phyloP scores from a whole-genome alignment of 202 grass and related monocot species.

The Schoenoplectus tabernaemontani region DNA sequence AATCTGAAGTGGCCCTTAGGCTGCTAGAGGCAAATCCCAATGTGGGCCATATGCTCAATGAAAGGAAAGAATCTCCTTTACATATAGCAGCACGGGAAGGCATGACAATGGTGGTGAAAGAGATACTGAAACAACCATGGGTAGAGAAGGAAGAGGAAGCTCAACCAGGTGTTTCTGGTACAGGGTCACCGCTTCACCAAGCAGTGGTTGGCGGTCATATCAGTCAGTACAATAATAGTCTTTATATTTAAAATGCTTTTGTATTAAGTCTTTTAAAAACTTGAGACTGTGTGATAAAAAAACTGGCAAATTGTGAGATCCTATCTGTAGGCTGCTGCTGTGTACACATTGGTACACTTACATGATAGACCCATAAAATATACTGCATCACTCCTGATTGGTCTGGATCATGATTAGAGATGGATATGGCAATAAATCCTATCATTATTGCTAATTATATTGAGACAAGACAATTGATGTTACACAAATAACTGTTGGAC shows the following conservation, averaged over 20 bases:
- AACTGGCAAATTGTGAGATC: neutral
- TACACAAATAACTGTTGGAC: neutral
- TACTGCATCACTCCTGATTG: neutral
- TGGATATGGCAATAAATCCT: neutral
- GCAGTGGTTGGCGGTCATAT: conserved; percentile 56
- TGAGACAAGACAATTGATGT: neutral
- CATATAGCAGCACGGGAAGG: conserved; percentile 62
- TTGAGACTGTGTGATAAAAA: neutral
- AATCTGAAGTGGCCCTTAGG: conserved; percentile 18
- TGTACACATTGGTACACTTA: neutral
- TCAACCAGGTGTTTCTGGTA: conserved; percentile 2
- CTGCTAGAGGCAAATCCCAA: conserved; percentile 35
- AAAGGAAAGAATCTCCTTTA: conserved; percentile 37
- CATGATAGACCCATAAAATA: neutral
- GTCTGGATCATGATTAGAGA: neutral
- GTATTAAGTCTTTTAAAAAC: neutral
- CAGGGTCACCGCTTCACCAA: conserved; percentile 52
- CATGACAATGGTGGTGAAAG: conserved; percentile 27
- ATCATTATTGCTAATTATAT: neutral
- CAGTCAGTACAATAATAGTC: conserved; percentile 27
- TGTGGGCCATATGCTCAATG: conserved; percentile 33
- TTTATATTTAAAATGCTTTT: neutral
- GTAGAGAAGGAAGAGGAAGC: conserved; percentile 3
- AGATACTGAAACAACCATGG: conserved; percentile 28
- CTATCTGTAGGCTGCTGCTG: neutral